These are phyloP conservation scores for Macadamia integrifolia DNA, from an alignment of 164 flowering plant species.

Conservation along the genomic window DNA sequence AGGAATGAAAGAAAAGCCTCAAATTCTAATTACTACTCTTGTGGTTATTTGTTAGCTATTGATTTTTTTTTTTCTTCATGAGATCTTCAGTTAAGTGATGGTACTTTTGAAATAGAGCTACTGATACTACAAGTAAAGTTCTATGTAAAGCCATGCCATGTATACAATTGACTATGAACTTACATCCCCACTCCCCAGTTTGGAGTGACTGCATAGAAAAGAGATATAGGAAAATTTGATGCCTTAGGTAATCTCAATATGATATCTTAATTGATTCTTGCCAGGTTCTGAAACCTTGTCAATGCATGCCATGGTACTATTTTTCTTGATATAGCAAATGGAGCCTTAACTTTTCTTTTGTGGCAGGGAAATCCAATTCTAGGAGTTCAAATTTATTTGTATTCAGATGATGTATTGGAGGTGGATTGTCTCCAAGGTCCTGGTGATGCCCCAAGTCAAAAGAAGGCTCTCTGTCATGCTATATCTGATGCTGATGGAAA, in stretches of 20 bases:
- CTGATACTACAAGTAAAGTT: no score
- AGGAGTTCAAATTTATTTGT: conserved; percentile 85
- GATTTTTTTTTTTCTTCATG: no score
- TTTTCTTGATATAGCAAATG: not conserved
- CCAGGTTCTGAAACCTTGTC: not conserved
- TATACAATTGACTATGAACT: no score
- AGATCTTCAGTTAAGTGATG: no score
- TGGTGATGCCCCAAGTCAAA: conserved; percentile 56
- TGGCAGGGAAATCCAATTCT: conserved; percentile 91
- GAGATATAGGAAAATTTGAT: no score
- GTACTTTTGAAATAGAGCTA: no score
- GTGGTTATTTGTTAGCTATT: no score
- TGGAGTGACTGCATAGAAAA: no score
- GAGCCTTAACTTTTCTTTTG: not conserved
- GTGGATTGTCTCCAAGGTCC: conserved; percentile 79
- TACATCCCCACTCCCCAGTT: no score
- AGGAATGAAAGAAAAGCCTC: no score
- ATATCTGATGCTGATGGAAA: conserved; percentile 88
- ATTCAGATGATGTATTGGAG: conserved; percentile 70
- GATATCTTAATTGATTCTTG: not conserved
- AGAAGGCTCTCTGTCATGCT: conserved; percentile 81
- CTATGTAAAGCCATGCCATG: no score
- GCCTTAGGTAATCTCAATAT: not conserved
- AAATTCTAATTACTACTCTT: no score
- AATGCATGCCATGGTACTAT: not conserved